Percentiles rank a stretch among this genome's conserved stretches.
These are phyloP conservation scores for Ceratopteris richardii DNA, from an alignment of 75 land plant species.

Conservation along the genomic window DNA sequence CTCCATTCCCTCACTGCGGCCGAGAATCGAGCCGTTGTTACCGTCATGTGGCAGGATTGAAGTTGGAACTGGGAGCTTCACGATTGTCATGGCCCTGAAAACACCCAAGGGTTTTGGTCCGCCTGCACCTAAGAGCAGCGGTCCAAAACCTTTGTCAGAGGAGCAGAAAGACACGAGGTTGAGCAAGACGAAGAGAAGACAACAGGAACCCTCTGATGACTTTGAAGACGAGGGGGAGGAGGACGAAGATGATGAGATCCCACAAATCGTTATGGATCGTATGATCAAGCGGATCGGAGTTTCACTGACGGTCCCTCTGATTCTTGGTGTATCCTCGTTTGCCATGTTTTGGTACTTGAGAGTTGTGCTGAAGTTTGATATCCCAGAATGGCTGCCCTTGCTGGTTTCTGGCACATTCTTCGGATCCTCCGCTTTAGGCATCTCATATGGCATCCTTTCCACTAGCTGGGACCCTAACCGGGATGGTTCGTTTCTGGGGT, in stretches of 20 bases:
- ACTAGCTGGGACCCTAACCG: constrained; percentile 64
- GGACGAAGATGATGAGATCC: constrained; percentile 50
- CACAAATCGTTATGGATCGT: constrained; percentile 55
- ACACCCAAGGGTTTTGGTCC: constrained; percentile 41
- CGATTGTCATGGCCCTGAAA: constrained; percentile 1
- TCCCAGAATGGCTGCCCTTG: constrained; percentile 71
- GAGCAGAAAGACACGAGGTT: too few relatives aligned
- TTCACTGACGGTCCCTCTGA: constrained; percentile 52
- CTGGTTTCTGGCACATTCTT: constrained; percentile 45
- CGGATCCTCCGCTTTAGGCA: constrained; percentile 61
- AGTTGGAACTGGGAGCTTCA: too few relatives aligned
- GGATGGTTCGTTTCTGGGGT: constrained; percentile 63
- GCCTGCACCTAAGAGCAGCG: constrained; percentile 4
- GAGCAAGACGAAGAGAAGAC: too few relatives aligned
- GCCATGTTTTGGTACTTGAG: constrained; percentile 35
- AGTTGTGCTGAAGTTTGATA: constrained; percentile 40
- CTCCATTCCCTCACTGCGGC: too few relatives aligned
- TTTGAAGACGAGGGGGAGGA: constrained; percentile 3
- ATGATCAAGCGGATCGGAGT: constrained; percentile 52
- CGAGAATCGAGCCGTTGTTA: too few relatives aligned
- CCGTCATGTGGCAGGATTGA: too few relatives aligned
- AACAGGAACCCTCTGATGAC: not conserved
- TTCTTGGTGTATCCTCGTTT: constrained; percentile 36
- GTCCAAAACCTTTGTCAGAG: too few relatives aligned
- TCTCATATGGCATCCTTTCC: constrained; percentile 70